phyloP scores from a whole-genome alignment of 2,329 filamentous ascomycete genomes.

The Ophiostoma sp. region DNA sequence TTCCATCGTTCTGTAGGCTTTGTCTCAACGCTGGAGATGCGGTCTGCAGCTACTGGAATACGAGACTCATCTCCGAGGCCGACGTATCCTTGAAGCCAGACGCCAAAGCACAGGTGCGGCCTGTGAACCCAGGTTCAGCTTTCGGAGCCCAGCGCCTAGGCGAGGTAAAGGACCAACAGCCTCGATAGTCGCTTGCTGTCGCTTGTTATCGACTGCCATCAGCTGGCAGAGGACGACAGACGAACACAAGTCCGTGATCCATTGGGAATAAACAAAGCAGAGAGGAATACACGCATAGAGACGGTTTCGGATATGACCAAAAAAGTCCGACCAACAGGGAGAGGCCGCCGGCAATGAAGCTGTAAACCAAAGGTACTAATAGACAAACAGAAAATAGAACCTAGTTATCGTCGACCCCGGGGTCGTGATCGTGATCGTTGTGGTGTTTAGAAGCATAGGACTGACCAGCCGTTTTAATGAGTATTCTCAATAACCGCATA shows the following conservation, averaged over 20 bases:
- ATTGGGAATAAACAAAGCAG: background rate
- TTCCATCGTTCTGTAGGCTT: background rate
- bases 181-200: background rate
- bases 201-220: background rate
- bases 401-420: too few relatives aligned
- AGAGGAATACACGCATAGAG: background rate
- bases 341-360: background rate
- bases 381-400: too few relatives aligned
- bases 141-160: too few relatives aligned
- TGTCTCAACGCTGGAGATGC: conserved; percentile 4
- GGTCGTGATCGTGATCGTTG: too few relatives aligned
- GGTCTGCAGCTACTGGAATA: background rate
- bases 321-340: background rate
- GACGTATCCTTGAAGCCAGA: too few relatives aligned
- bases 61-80: background rate
- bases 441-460: too few relatives aligned
- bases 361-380: too few relatives aligned
- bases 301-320: background rate
- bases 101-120: background rate
- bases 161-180: background rate
- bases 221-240: background rate
- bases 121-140: background rate
- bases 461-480: too few relatives aligned
- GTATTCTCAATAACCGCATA: background rate
- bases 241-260: background rate